Evolutionary conservation across 306 rosid species (phyloP).

Genomic region (Begonia masoniana): DNA sequence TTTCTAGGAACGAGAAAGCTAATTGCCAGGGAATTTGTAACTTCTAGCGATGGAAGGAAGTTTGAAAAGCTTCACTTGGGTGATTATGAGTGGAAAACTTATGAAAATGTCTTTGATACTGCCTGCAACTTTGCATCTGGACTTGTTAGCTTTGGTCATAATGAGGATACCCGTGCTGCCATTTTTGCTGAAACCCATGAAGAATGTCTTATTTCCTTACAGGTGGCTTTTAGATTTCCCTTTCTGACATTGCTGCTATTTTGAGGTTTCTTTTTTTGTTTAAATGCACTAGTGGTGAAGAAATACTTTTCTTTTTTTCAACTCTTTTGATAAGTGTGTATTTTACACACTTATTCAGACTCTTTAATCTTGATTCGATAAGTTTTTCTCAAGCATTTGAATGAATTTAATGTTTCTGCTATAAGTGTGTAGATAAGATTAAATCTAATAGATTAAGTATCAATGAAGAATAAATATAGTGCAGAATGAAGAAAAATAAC

Average conservation of each 20-base stretch:
- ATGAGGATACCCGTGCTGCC: slow-evolving; percentile 53
- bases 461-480: too few relatives aligned
- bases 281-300: slow-evolving; percentile 8
- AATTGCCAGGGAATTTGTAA: slow-evolving; percentile 40
- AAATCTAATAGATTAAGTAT: too few relatives aligned
- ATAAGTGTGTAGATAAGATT: too few relatives aligned
- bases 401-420: too few relatives aligned
- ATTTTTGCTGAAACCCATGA: slow-evolving; percentile 67
- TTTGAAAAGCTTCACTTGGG: slow-evolving; percentile 82
- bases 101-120: slow-evolving; percentile 47
- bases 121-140: slow-evolving; percentile 82
- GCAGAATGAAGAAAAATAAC: too few relatives aligned
- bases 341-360: too few relatives aligned
- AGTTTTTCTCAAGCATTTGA: too few relatives aligned
- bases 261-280: slow-evolving; percentile 2
- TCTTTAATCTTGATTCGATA: too few relatives aligned
- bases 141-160: slow-evolving; percentile 54
- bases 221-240: slow-evolving; percentile 30
- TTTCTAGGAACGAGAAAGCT: slow-evolving; percentile 74
- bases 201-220: slow-evolving; percentile 80
- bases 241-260: slow-evolving; percentile 7
- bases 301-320: slow-evolving; percentile 1
- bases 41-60: slow-evolving; percentile 59
- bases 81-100: slow-evolving; percentile 76
- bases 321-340: too few relatives aligned